These are phyloP conservation scores for Musa balbisiana DNA, from an alignment of 202 grass and related monocot genomes.

Conservation along the genomic window DNA sequence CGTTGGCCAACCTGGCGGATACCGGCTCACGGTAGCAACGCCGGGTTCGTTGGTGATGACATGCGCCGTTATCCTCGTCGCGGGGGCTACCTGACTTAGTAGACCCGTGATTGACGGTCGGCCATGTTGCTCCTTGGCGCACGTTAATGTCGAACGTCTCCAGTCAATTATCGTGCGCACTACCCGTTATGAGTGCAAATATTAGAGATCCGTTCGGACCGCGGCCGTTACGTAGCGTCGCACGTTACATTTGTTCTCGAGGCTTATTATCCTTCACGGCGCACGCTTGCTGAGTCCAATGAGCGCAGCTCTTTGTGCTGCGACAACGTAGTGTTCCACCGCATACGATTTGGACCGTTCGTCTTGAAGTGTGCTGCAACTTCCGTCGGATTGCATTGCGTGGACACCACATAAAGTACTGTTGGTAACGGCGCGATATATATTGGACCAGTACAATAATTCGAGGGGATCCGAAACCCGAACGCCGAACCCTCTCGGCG, in stretches of 20 bases:
- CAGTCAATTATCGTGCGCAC: background rate
- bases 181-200: background rate
- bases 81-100: too few relatives aligned
- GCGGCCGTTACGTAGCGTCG: background rate
- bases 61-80: background rate
- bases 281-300: background rate
- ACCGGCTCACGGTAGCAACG: background rate
- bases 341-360: background rate
- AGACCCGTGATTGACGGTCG: background rate
- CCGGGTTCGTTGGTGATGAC: background rate
- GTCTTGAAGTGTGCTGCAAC: background rate
- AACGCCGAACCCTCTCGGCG: too few relatives aligned
- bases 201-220: too few relatives aligned
- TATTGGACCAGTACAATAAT: too few relatives aligned
- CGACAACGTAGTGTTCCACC: background rate
- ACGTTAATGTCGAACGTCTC: background rate
- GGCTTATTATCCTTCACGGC: background rate
- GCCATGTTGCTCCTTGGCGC: background rate
- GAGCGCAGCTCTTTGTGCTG: background rate
- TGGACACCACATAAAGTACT: too few relatives aligned
- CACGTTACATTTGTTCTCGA: background rate
- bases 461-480: too few relatives aligned
- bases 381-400: background rate
- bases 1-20: background rate
- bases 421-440: too few relatives aligned